Evolutionary conservation across 2,329 filamentous ascomycete genomes (phyloP), one percentile per base, ranked within the genome.

Genomic region (Paraphoma sp.): DNA sequence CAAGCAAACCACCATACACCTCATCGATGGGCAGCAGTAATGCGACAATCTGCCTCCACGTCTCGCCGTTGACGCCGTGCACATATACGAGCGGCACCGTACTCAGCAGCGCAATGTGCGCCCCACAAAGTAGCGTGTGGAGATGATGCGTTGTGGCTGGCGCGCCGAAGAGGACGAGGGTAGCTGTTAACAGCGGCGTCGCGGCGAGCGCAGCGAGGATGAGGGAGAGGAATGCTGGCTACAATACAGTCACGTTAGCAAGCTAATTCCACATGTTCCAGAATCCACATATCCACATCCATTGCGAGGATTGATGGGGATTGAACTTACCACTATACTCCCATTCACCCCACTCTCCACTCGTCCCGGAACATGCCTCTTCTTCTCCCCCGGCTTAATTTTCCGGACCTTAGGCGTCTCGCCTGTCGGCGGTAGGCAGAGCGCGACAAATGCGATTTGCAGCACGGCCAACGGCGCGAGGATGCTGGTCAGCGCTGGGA

Each of bases 101-200:
- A 16, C 87, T 86, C 11, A 99, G 86, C 0, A 97, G 78, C 10
- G 93, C 86, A 57, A 98, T 85, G 75, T 98, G 93, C 1, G 89
- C 85, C 2, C 92, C 90, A 75, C 89, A 90, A 36, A 97, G 87
- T 31, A 91, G 74, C 1, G 95, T 99, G 64, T 96, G 89, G 4
- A 82, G 73, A 48, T 89, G 80, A 75, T 97, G 91, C 0, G 91
- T 92, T 31, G 94, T 91, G 51, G 96, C 82, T 0, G 95, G 95
- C 7, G 94, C 95, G 71, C 95, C 95, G 77, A 97, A 96, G 64
- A 98, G 89, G 69, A 98, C 83, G 68, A 96, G 85, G 38, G 88
- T 78, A 43, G 86, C 73, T 73, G 83, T 78, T 44, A 89, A 79
- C 36, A 87, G 70, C 2, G 87, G 87, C 0, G 85, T 81, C 5